Evolutionary conservation across 2,329 filamentous ascomycete genomes (phyloP).

Genomic region (Dendryphion nanum): DNA sequence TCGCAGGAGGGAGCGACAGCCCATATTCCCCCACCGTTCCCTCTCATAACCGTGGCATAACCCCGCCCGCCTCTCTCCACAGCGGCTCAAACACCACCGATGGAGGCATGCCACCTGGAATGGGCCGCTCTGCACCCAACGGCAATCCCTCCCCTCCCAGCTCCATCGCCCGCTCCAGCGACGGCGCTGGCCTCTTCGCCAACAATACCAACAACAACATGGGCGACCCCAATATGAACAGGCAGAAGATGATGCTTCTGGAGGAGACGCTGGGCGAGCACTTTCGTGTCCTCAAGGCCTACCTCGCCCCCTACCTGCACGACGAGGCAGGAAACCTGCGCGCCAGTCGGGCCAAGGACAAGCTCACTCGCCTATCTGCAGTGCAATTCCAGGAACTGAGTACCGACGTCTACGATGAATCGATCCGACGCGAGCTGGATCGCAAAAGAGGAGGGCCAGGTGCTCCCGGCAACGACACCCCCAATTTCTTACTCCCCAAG

Average conservation of each 20-base stretch:
- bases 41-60: conserved; percentile 33
- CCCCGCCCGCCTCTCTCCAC: conserved; percentile 38
- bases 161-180: conserved; percentile 82
- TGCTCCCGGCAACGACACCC: conserved; percentile 47
- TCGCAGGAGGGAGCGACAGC: conserved; percentile 33
- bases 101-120: conserved; percentile 54
- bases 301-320: conserved; percentile 66
- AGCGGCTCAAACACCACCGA: conserved; percentile 39
- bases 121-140: conserved; percentile 41
- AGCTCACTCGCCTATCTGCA: conserved; percentile 81
- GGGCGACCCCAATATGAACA: conserved; percentile 59
- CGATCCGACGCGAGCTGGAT: conserved; percentile 77
- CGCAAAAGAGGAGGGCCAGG: conserved; percentile 45
- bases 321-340: conserved; percentile 73
- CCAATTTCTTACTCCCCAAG: conserved; percentile 74
- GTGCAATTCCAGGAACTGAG: conserved; percentile 97
- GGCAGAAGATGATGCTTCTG: conserved; percentile 56
- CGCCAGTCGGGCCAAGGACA: conserved; percentile 89
- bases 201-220: conserved; percentile 45
- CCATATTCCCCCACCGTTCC: conserved; percentile 39
- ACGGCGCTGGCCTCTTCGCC: conserved; percentile 67
- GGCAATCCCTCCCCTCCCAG: conserved; percentile 78
- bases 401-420: conserved; percentile 95
- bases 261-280: conserved; percentile 77
- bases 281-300: conserved; percentile 75